Evolutionary conservation across 805 yeast species (phyloP).

Genomic region (Saitoella complicata): DNA sequence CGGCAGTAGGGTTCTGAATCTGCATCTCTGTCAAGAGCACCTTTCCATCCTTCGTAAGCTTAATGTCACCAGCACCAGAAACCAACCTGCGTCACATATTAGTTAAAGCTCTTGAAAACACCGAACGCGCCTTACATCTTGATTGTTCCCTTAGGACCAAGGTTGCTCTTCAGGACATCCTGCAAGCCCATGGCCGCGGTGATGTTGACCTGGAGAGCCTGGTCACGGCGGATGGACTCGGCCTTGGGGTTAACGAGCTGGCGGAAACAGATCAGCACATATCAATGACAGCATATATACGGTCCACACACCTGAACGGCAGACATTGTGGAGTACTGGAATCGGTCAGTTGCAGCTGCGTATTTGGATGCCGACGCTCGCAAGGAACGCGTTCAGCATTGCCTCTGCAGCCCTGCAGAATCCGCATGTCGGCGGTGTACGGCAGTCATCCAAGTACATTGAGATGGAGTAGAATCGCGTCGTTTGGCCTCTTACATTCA

Average conservation of each 20-base stretch:
- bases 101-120: not conserved
- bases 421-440: too few species aligned
- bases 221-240: constrained; percentile 86
- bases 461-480: too few species aligned
- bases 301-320: too few species aligned
- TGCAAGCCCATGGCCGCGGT: constrained; percentile 95
- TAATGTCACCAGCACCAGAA: constrained; percentile 90
- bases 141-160: constrained; percentile 94
- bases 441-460: too few species aligned
- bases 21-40: constrained; percentile 79
- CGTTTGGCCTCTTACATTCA: too few species aligned
- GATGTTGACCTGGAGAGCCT: constrained; percentile 88
- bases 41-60: constrained; percentile 93
- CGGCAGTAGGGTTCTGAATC: constrained; percentile 32
- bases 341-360: too few species aligned
- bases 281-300: constrained; percentile 15
- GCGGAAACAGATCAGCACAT: not conserved
- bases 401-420: too few species aligned
- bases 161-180: constrained; percentile 73
- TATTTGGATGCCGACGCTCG: too few species aligned
- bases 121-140: constrained; percentile 39
- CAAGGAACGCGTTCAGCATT: too few species aligned
- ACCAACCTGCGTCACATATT: constrained; percentile 32
- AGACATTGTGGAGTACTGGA: too few species aligned
- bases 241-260: constrained; percentile 95